Percentiles rank a stretch among this genome's conserved stretches.
phyloP scores from a whole-genome alignment of 768 basidiomycete species.

The Kwoniella dendrophila region DNA sequence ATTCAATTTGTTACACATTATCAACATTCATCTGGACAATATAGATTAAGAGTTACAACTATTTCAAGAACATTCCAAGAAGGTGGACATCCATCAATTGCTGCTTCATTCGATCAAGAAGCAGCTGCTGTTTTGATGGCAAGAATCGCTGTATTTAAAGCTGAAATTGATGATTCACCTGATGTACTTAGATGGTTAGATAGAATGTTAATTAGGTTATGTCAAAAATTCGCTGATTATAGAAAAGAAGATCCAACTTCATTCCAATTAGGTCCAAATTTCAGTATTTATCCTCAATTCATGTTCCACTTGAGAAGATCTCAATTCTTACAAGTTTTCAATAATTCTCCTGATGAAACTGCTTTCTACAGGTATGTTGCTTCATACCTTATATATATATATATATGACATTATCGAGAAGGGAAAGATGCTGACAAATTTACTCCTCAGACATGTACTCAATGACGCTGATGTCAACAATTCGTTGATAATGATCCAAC shows the following conservation, averaged over 20 bases:
- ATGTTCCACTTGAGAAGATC: constrained; percentile 98
- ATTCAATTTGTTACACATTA: constrained; percentile 99
- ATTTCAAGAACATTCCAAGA: constrained; percentile 97
- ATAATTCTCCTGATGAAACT: constrained; percentile 99
- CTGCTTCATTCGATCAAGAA: constrained; percentile 95
- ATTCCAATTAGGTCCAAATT: constrained; percentile 91
- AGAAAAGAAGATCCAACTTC: constrained; percentile 94
- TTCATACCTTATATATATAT: not conserved
- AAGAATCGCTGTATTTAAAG: constrained; percentile 97
- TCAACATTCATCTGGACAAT: constrained; percentile 94
- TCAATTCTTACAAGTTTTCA: constrained; percentile 99
- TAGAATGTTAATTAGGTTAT: constrained; percentile 95
- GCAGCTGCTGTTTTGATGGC: constrained; percentile 98
- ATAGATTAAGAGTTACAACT: constrained; percentile 93
- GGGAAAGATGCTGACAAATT: too few relatives aligned
- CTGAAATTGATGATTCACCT: constrained; percentile 95
- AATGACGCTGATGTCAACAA: constrained; percentile 99
- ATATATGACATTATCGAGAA: constrained; percentile 7
- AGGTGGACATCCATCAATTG: constrained; percentile 90
- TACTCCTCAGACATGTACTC: constrained; percentile 78
- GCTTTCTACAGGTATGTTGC: constrained; percentile 84
- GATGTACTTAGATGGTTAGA: constrained; percentile 97
- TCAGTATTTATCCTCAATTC: constrained; percentile 99
- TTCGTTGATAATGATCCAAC: constrained; percentile 99
- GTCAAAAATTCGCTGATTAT: constrained; percentile 99